Evolutionary conservation across 164 flowering plant species (phyloP), one percentile per base, ranked within the genome.

Genomic region (Litsea cubeba): DNA sequence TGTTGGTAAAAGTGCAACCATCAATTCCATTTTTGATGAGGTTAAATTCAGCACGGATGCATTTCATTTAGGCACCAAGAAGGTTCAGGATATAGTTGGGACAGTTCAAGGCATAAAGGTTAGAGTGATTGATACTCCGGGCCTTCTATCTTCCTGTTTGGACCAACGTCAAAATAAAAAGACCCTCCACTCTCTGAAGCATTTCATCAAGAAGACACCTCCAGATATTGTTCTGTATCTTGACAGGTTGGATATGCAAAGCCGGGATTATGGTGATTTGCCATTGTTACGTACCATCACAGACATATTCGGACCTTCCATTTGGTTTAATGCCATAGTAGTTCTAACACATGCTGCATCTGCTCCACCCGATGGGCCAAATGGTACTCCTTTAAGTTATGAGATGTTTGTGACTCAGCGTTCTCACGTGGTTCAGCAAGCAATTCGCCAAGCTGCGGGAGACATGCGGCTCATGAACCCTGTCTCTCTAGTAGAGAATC

Each of bases 391-490:
- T 72, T 85, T 93, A 35, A 92, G 95, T 81, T 95, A 93, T 81
- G 99, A 95, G 70, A 92, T 90, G 92, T 95, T 95, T 86, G 94
- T 95, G 40, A 91, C 95, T 57, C 98, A 95, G 76, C 90, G 99
- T 2, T 92, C 98, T 30, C 97, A 91, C 83, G 95, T 87, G 72
- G 97, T 95, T 20, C 98, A 93, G 83, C 96, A 92, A 82, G 99
- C 95, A 26, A 87, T 95, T 72, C 97, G 98, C 66, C 97, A 90
- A 80, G 99, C 98, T 57, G 99, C 99, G 72, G 99, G 97, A 11
- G 99, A 95, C 83, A 86, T 89, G 93, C 85, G 99, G 69, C 88
- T 95, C 26, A 93, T 95, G 99, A 95, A 95, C 76, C 99, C 99
- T 40, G 91, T 95, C 74, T 88, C 98, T 8, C 84, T 95, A 62